Evolutionary conservation across 352 stramenopile species (phyloP), one percentile per base, ranked within the genome.

Genomic region (Globisporangium parvum): DNA sequence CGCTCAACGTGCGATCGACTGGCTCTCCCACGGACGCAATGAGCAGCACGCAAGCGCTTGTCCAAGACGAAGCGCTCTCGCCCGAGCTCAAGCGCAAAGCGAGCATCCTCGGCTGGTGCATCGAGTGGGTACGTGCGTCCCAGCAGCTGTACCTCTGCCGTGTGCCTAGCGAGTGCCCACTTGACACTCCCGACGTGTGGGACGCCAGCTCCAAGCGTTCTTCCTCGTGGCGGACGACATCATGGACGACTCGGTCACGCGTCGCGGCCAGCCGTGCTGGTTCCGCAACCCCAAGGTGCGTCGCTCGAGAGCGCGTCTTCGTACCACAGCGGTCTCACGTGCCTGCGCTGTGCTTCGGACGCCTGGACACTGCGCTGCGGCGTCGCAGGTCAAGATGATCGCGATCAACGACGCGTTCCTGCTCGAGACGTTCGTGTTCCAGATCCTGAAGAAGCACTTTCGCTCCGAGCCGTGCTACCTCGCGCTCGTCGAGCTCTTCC

Each of bases 221-320:
- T 98, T 99, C 67, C 73, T 99, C 12, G 93, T 99, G 4, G 96
- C 96, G 0, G 97, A 99, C 71, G 97, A 99, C 74, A 93, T 99
- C 59, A 99, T 99, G 97, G 97, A 99, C 74, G 86, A 87, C 6
- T 98, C 87, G 26, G 77, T 96, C 46, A 98, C 91, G 45, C 91
- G 97, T 49, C 93, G 97, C 42, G 96, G 97, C 21, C 80, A 98
- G 65, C 93, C 96, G 49, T 99, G 97, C 80, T 99, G 97, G 97
- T 99, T 98, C 74, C 89, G 94, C 56, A 81, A 88, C 33, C 62
- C 83, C 1, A 70, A 92, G 40, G 41, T 46, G 10, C 18, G n/a
- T n/a, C n/a, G n/a, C n/a, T n/a, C n/a, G n/a, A n/a, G n/a, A n/a
- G n/a, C n/a, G n/a, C n/a, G n/a, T n/a, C n/a, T n/a, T n/a, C n/a